Base-by-base conservation (phyloP, 345 rosid genomes). In the Excoecaria agallocha region DNA sequence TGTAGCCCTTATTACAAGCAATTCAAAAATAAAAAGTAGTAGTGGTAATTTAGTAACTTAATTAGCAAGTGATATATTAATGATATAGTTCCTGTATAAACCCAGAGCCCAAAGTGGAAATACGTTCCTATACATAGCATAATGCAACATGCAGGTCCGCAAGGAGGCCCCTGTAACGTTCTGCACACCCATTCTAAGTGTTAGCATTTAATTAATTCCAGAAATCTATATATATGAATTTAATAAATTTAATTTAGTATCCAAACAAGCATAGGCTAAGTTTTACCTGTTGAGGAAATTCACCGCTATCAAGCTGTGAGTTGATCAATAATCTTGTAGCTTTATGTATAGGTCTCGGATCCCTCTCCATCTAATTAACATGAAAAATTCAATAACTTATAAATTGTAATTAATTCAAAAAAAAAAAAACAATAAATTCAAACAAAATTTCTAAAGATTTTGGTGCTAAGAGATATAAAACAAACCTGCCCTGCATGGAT, bases 221-320 rank as follows among this genome's bases (percentile, higher is more conserved):
- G 1, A 30, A 30, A 30, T 30, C 30, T 30, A 30, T 30, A 30
- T 30, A 30, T 30, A 30, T 0, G 1, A 30, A 30, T 30, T 30
- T 30, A 30, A 30, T 30, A 30, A 30, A 30, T 30, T 30, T 30
- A 30, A 2, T 30, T 30, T 2, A 30, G 30, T 30, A 1, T 30
- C 2, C 30, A 30, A 30, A 30, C 30, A 30, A 30, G 2, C 30
- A 30, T 30, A 30, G 2, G 30, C 30, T 30, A 30, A 30, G 30
- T 3, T 8, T 6, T 61, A 76, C 79, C 79, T 76, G 79, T 19
- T 76, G 79, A 10, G 79, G 79, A 58, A 69, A 76, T 55, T 70
- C 74, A 7, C 79, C 79, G 6, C 19, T 49, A 17, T 70, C 64
- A 20, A 46, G 50, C 19, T 76, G 79, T 1, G 79, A 62, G 24